Evolutionary conservation across 805 yeast genomes (phyloP).

Genomic region (Maudiozyma pseudohumilis): DNA sequence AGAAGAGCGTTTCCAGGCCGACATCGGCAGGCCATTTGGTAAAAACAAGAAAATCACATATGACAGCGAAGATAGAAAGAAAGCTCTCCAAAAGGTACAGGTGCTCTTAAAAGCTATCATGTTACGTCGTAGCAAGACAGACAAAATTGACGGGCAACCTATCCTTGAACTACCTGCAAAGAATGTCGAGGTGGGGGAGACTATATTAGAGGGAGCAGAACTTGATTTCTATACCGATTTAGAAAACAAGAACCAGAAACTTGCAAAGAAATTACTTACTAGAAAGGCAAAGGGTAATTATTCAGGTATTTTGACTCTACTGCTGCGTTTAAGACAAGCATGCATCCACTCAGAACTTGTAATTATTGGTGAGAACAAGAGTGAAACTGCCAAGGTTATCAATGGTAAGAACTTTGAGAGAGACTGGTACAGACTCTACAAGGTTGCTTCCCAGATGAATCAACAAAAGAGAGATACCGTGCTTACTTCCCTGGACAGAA

Average conservation of each 20-base stretch:
- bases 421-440: conserved; percentile 28
- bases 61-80: conserved; percentile 34
- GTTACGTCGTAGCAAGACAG: conserved; percentile 63
- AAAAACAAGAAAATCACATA: conserved; percentile 20
- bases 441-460: conserved; percentile 30
- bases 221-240: conserved; percentile 45
- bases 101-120: conserved; percentile 64
- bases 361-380: conserved; percentile 44
- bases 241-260: conserved; percentile 42
- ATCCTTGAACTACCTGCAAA: conserved; percentile 62
- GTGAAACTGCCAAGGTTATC: conserved; percentile 27
- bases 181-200: conserved; percentile 36
- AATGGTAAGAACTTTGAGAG: conserved; percentile 30
- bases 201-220: conserved; percentile 47
- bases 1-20: conserved; percentile 42
- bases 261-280: conserved; percentile 36
- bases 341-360: conserved; percentile 74
- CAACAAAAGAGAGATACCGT: conserved; percentile 28
- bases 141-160: conserved; percentile 69
- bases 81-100: conserved; percentile 50
- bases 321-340: conserved; percentile 77
- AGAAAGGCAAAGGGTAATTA: conserved; percentile 34
- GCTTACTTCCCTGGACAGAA: conserved; percentile 18
- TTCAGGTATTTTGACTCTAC: conserved; percentile 55
- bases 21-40: conserved; percentile 49